Conservation (phyloP, 495 filamentous ascomycete species). For the Eremomyces bilateralis region DNA sequence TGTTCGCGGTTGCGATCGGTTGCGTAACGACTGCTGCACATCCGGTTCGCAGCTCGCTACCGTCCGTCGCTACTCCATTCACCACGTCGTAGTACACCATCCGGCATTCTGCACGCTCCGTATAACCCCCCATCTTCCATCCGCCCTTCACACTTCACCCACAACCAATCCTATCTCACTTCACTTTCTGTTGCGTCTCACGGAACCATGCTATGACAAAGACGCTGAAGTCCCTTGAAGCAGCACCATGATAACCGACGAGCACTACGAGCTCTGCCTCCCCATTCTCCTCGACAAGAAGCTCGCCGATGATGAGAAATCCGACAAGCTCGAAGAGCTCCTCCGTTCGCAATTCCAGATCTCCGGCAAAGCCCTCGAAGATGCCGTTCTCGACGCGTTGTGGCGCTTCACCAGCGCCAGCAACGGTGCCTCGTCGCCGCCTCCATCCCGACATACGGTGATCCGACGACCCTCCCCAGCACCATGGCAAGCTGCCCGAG, state of each 20-base stretch:
- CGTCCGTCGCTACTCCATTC: no score
- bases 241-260: constrained; percentile 70
- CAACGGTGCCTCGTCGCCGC: constrained; percentile 53
- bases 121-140: no score
- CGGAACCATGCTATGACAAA: no score
- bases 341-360: constrained; percentile 59
- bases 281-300: constrained; percentile 63
- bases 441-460: constrained; percentile 67
- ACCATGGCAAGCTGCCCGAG: constrained; percentile 66
- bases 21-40: no score
- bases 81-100: no score
- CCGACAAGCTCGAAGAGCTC: constrained; percentile 74
- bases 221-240: no score
- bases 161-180: no score
- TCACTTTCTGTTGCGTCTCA: no score
- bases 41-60: no score
- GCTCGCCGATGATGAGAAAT: constrained; percentile 87
- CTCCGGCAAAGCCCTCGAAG: constrained; percentile 59
- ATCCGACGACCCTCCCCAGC: constrained; percentile 80
- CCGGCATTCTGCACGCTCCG: no score
- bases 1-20: no score
- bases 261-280: constrained; percentile 74
- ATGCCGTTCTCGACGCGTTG: constrained; percentile 72
- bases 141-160: no score
- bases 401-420: constrained; percentile 74